Evolutionary conservation across 78 protist genomes (phyloP).

Genomic region (Protostelium mycophagum): DNA sequence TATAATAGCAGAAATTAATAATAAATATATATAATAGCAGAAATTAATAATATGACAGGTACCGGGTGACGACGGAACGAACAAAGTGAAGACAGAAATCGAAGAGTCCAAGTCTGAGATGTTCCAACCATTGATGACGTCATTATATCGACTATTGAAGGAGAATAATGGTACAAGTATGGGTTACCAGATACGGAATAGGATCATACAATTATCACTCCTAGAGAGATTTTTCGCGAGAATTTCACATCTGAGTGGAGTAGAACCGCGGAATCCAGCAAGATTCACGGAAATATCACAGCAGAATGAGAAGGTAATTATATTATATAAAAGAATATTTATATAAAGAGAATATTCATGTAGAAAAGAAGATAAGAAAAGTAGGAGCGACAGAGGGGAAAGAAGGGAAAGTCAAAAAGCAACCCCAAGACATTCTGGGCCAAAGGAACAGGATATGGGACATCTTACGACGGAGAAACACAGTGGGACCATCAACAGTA

Average conservation of each 20-base stretch:
- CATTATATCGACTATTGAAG: background rate
- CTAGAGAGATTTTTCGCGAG: background rate
- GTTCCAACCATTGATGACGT: background rate
- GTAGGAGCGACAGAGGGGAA: background rate
- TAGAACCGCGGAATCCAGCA: background rate
- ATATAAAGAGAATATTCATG: too few species aligned
- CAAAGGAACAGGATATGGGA: constrained; percentile 71
- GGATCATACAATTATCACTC: background rate
- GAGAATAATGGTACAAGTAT: background rate
- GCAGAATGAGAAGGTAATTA: too few species aligned
- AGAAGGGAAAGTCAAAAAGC: background rate
- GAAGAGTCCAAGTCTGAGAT: background rate
- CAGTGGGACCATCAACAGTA: constrained; percentile 2
- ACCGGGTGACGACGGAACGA: background rate
- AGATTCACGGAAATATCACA: background rate
- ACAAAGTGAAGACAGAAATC: background rate
- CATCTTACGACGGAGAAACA: constrained; percentile 7
- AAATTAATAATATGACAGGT: too few species aligned
- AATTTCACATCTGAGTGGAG: background rate
- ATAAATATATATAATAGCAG: too few species aligned
- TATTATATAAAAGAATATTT: too few species aligned
- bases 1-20: too few species aligned
- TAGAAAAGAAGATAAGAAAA: too few species aligned
- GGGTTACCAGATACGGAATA: background rate
- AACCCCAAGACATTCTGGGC: constrained; percentile 36